Conservation (phyloP, 2,329 filamentous ascomycete species). For the Colletotrichum euphorbiae region DNA sequence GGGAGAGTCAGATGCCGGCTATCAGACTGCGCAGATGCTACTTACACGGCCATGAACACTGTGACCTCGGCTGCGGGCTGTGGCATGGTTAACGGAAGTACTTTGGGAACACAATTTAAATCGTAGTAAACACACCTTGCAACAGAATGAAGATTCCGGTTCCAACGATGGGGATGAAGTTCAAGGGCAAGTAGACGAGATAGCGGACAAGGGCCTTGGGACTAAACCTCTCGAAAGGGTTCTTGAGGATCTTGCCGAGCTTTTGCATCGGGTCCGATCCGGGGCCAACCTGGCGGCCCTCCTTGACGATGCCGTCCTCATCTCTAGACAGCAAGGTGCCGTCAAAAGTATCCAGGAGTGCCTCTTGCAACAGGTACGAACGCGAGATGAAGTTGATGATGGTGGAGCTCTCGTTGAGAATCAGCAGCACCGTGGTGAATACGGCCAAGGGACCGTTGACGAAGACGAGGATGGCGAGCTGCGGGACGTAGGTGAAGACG, state of each 20-base stretch:
- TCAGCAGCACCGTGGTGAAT: conserved; percentile 76
- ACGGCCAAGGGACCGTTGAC: conserved; percentile 86
- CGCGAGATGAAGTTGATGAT: conserved; percentile 69
- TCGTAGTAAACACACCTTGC: conserved; percentile 65
- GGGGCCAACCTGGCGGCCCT: conserved; percentile 78
- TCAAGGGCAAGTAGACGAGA: conserved; percentile 88
- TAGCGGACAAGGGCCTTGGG: conserved; percentile 78
- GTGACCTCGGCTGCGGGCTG: conserved; percentile 57
- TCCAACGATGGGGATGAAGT: conserved; percentile 91
- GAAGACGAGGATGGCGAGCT: conserved; percentile 83
- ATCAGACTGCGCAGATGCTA: conserved; percentile 16
- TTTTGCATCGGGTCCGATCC: conserved; percentile 67
- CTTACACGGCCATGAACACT: conserved; percentile 66
- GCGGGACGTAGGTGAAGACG: conserved; percentile 85
- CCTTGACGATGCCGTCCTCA: conserved; percentile 72
- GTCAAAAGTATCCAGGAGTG: conserved; percentile 90
- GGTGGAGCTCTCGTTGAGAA: conserved; percentile 71
- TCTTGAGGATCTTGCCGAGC: conserved; percentile 69
- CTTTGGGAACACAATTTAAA: conserved; percentile 11
- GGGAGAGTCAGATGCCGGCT: conserved; percentile 7
- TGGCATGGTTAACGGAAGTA: background rate
- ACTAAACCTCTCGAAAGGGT: conserved; percentile 67
- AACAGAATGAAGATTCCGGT: conserved; percentile 83
- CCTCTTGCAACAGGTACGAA: conserved; percentile 83
- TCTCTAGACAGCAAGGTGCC: conserved; percentile 70